phyloP scores from a whole-genome alignment of 768 basidiomycete species.

The Xanthoconium purpureum region DNA sequence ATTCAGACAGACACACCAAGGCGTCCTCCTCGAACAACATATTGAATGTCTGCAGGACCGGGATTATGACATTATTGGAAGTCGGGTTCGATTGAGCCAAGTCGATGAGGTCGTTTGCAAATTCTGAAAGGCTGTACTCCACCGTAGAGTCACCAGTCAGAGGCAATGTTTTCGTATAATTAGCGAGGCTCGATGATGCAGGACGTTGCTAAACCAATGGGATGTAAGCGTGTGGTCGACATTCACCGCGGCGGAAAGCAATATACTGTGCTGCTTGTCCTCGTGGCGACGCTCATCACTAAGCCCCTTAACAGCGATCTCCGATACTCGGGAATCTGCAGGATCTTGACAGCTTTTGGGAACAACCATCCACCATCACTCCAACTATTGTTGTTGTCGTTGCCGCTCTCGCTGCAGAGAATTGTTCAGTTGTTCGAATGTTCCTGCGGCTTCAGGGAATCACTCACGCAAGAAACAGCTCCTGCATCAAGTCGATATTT shows the following conservation, averaged over 20 bases:
- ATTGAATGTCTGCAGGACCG: constrained; percentile 73
- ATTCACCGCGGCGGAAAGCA: constrained; percentile 2
- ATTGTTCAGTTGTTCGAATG: neutral
- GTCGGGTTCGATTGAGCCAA: constrained; percentile 52
- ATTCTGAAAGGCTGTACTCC: constrained; percentile 47
- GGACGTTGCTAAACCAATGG: constrained; percentile 58
- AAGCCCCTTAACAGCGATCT: constrained; percentile 63
- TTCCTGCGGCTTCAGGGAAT: neutral
- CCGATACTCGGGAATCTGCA: constrained; percentile 63
- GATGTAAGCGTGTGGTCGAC: constrained; percentile 15
- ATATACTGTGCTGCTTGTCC: constrained; percentile 81
- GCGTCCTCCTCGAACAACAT: constrained; percentile 68
- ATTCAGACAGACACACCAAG: constrained; percentile 47
- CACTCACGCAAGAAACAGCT: constrained; percentile 53
- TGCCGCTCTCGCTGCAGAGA: constrained; percentile 33
- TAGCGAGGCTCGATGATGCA: constrained; percentile 56
- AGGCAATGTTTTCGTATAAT: constrained; percentile 56
- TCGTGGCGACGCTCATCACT: constrained; percentile 77
- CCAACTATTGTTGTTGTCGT: constrained; percentile 46
- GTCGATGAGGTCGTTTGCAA: constrained; percentile 56
- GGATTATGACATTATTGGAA: constrained; percentile 76
- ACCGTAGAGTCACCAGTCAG: constrained; percentile 25
- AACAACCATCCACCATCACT: constrained; percentile 73
- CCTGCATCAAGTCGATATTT: constrained; percentile 43
- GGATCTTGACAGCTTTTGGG: constrained; percentile 63